phyloP scores from a whole-genome alignment of 441 rosid genomes.

The Oxalis stricta region DNA sequence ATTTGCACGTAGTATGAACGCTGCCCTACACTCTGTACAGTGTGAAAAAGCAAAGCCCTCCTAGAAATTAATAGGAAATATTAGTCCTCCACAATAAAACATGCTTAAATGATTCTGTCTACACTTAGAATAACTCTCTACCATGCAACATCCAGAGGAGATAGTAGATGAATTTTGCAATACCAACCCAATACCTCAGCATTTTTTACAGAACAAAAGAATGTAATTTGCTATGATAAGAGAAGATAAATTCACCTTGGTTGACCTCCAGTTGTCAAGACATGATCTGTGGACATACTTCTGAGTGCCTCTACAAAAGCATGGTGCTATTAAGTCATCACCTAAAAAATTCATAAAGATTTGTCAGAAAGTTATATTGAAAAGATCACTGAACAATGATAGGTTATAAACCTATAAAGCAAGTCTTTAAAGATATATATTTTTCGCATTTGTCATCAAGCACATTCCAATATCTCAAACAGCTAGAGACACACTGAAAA shows the following conservation, averaged over 20 bases:
- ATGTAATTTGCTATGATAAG: constrained; percentile 5
- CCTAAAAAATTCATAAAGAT: constrained; percentile 34
- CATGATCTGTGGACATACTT: constrained; percentile 94
- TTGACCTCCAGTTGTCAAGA: constrained; percentile 98
- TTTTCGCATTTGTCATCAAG: not conserved
- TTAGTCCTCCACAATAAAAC: constrained; percentile 7
- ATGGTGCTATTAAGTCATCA: constrained; percentile 89
- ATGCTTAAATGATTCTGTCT: no score
- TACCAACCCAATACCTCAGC: constrained; percentile 2
- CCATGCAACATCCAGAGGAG: not conserved
- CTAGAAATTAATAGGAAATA: constrained; percentile 27
- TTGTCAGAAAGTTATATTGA: constrained; percentile 5
- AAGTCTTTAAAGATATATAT: not conserved
- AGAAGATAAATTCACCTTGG: constrained; percentile 46
- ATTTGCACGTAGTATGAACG: constrained; percentile 82
- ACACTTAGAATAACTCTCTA: not conserved
- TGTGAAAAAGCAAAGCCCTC: constrained; percentile 99
- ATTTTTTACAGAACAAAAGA: no score
- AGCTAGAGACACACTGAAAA: constrained; percentile 2
- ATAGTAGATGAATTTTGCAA: no score
- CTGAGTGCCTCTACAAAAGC: constrained; percentile 98
- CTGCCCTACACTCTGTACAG: constrained; percentile 97
- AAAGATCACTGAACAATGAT: not conserved
- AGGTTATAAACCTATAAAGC: not conserved
- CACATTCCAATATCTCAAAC: constrained; percentile 4